phyloP scores from a whole-genome alignment of 805 yeast genomes.

The Ogataea philodendri region DNA sequence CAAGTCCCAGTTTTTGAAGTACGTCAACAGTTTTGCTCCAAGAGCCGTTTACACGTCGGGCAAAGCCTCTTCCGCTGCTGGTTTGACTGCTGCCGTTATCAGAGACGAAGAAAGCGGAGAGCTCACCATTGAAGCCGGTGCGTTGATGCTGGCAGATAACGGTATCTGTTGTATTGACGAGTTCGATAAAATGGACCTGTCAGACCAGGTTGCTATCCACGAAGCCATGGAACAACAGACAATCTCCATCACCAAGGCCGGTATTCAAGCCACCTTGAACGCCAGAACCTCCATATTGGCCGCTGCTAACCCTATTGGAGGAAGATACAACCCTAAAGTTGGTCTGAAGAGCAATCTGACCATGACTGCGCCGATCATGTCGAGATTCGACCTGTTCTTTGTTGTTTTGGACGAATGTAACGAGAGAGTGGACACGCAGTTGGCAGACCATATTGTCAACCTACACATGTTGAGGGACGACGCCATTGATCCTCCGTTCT shows the following conservation, averaged over 20 bases:
- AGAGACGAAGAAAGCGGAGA: conserved; percentile 97
- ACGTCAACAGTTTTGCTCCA: conserved; percentile 87
- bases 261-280: conserved; percentile 95
- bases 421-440: conserved; percentile 81
- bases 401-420: conserved; percentile 94
- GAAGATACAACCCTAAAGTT: conserved; percentile 85
- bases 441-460: conserved; percentile 90
- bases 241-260: conserved; percentile 97
- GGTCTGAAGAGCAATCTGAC: conserved; percentile 82
- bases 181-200: conserved; percentile 94
- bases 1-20: conserved; percentile 91
- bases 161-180: conserved; percentile 99
- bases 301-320: conserved; percentile 99
- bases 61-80: conserved; percentile 98
- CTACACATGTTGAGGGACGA: conserved; percentile 87
- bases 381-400: conserved; percentile 93
- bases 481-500: conserved; percentile 85
- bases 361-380: conserved; percentile 99
- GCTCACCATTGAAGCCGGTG: conserved; percentile 97
- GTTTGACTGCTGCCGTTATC: conserved; percentile 96
- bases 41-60: conserved; percentile 97
- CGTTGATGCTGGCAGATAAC: conserved; percentile 95
- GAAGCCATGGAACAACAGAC: conserved; percentile 99
- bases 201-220: conserved; percentile 97
- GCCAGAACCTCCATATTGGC: conserved; percentile 96